Evolutionary conservation across 1,139 yeast species (phyloP).

Genomic region (Sugiyamaella pinicola): DNA sequence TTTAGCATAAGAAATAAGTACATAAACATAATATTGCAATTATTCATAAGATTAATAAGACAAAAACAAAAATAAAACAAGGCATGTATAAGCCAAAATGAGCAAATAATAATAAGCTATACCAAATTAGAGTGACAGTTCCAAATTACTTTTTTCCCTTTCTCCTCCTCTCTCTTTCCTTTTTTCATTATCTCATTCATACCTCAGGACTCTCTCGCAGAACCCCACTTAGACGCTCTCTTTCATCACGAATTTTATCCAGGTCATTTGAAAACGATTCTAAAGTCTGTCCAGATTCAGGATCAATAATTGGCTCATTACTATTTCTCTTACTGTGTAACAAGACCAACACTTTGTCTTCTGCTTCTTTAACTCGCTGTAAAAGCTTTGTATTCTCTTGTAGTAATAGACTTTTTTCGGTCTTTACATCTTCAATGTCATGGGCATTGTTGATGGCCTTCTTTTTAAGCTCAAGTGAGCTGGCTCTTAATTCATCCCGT

Average conservation of each 20-base stretch:
- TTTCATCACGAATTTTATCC: slow-evolving; percentile 33
- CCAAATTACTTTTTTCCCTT: neutral
- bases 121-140: neutral
- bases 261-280: slow-evolving; percentile 32
- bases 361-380: slow-evolving; percentile 23
- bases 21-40: too few relatives aligned
- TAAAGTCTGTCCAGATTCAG: slow-evolving; percentile 35
- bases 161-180: neutral
- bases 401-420: slow-evolving; percentile 29
- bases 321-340: slow-evolving; percentile 22
- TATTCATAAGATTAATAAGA: neutral
- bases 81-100: neutral
- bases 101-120: neutral
- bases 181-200: too few relatives aligned
- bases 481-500: slow-evolving; percentile 72
- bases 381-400: slow-evolving; percentile 26
- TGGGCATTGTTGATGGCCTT: slow-evolving; percentile 39
- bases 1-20: neutral
- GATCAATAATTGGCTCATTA: slow-evolving; percentile 26
- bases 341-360: slow-evolving; percentile 20
- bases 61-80: neutral
- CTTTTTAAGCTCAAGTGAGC: slow-evolving; percentile 40
- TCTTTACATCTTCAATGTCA: slow-evolving; percentile 36
- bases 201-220: slow-evolving; percentile 22
- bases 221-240: slow-evolving; percentile 30